Conservation (phyloP, 1,284 basidiomycete species). For the Fomitopsis schrenkii region DNA sequence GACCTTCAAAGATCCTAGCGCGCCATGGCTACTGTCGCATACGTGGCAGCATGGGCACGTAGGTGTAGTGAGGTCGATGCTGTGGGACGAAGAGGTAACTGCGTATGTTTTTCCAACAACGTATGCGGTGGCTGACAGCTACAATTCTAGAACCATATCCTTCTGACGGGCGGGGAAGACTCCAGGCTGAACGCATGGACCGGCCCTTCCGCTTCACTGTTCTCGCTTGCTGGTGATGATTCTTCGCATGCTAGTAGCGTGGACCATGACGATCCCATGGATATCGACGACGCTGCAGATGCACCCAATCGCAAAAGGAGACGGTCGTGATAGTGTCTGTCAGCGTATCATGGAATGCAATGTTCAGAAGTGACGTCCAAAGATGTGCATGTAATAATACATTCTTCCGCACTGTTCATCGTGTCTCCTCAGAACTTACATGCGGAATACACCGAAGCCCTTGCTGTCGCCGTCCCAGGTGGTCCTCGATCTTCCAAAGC, state of each 20-base stretch:
- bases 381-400: background rate
- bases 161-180: conserved; percentile 37
- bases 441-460: conserved; percentile 87
- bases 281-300: conserved; percentile 23
- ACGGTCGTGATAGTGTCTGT: conserved; percentile 10
- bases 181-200: conserved; percentile 31
- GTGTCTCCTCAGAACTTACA: conserved; percentile 44
- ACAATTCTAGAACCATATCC: conserved; percentile 26
- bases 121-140: background rate
- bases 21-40: conserved; percentile 28
- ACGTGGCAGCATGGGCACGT: conserved; percentile 29
- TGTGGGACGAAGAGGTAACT: conserved; percentile 33
- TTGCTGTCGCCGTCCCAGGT: conserved; percentile 73
- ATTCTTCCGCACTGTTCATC: background rate
- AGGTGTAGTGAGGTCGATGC: conserved; percentile 30
- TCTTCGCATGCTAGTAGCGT: conserved; percentile 12
- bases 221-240: background rate
- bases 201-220: conserved; percentile 12
- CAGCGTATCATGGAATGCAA: background rate
- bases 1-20: conserved; percentile 19
- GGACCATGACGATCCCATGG: conserved; percentile 21
- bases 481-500: conserved; percentile 28
- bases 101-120: background rate
- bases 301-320: conserved; percentile 20
- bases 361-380: background rate